phyloP scores from a whole-genome alignment of 768 basidiomycete species.

The Xerocomus brunneocitrinus region DNA sequence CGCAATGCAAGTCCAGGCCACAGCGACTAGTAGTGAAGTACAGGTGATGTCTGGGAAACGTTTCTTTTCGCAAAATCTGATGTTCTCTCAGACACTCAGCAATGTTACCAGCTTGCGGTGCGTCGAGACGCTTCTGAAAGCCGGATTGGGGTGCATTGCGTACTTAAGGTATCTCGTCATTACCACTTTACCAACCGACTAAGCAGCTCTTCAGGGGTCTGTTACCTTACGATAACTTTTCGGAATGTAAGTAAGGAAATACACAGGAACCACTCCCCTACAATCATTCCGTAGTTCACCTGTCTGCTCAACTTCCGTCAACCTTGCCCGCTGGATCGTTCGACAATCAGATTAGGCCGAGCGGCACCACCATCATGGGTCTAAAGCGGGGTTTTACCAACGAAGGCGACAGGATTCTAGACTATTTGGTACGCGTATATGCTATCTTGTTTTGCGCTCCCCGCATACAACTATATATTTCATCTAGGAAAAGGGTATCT shows the following conservation, averaged over 20 bases:
- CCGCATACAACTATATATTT: conserved; percentile 4
- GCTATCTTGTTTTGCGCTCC: conserved; percentile 5
- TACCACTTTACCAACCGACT: neutral
- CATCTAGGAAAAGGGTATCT: conserved; percentile 75
- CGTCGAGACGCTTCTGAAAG: conserved; percentile 66
- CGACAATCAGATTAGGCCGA: conserved; percentile 37
- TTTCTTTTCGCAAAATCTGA: conserved; percentile 5
- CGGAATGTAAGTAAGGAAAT: conserved; percentile 43
- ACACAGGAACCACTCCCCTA: neutral
- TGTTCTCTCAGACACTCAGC: conserved; percentile 39
- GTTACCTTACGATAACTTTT: conserved; percentile 76
- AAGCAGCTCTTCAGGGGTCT: conserved; percentile 48
- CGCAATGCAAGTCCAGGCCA: conserved; percentile 26
- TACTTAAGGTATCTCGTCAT: conserved; percentile 53
- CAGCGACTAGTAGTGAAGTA: conserved; percentile 14
- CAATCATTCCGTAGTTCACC: conserved; percentile 16
- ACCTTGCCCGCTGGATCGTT: conserved; percentile 34
- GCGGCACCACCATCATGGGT: conserved; percentile 67
- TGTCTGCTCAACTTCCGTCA: conserved; percentile 31
- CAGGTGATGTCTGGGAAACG: conserved; percentile 16
- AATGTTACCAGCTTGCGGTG: conserved; percentile 61
- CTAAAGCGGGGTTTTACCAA: conserved; percentile 75
- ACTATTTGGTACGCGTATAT: conserved; percentile 61
- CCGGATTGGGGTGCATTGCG: conserved; percentile 72
- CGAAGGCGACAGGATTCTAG: conserved; percentile 77